Base-by-base conservation (phyloP, 306 rosid genomes). In the Lathyrus aphaca region DNA sequence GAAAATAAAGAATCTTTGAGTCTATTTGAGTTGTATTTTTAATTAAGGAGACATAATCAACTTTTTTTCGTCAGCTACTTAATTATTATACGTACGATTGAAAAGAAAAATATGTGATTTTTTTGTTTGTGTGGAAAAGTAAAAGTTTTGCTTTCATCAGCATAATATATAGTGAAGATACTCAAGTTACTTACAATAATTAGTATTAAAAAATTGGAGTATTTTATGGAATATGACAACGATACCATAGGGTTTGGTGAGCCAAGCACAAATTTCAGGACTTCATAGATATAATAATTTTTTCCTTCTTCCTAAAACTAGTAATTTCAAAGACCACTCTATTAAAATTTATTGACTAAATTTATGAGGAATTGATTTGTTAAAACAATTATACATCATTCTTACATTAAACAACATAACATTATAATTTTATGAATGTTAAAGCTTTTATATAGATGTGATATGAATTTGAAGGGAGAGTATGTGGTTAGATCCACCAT, bases 111-210 rank as follows among this genome's bases (percentile, higher is more conserved):
- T 12, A 11, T 16, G 10, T 5, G 3, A 18, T 2, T 8, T 54
- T 30, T 73, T 19, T 54, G 37, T 42, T 30, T 15, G 58, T 51
- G 5, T n/a, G 38, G 16, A 23, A 50, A 39, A 25, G 18, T 58
- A 37, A 16, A 56, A 25, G 68, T 69, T 17, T 16, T 23, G 64
- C 46, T 27, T 14, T 60, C 10, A 60, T 60, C 58, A 76, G 23
- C 59, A 61, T 29, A 69, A 76, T 69, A 76, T 61, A 69, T 69
- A 50, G 71, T 23, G 53, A 42, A 69, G 75, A 69, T 76, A 61
- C 80, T 40, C 64, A 68, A 76, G 75, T 29, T 49, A 68, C 80
- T 50, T 44, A 76, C 58, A 61, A 13, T 25, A 12, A 27, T 35
- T 16, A 61, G 49, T 40, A 61, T 50, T 54, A 50, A 69, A 40